Base-by-base conservation (phyloP, 805 yeast genomes). In the Candida incommunis region DNA sequence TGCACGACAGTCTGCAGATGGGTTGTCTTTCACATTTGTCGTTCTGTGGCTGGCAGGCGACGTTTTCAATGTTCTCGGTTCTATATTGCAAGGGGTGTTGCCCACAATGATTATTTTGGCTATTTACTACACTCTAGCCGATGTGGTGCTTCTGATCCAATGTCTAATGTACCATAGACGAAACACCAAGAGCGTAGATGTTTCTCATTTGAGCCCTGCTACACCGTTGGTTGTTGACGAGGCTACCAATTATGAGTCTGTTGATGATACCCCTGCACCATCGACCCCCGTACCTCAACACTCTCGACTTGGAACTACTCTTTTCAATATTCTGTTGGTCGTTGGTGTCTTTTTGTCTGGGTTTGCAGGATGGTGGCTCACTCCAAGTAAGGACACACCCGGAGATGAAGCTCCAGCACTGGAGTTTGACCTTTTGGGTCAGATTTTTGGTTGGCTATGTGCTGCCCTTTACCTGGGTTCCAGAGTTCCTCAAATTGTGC, bases 21-120 rank as follows among this genome's bases (percentile, higher is more conserved):
- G 97, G 3, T 71, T 92, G 18, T 87, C 96, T 4, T 63, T 88
- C 34, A 68, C 83, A 50, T 92, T 92, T 62, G 84, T 92, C 20
- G 73, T 86, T 4, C 69, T 92, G 22, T 92, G 98, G 98, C 69
- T 92, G 22, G 76, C 82, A 1, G 98, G 97, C 41, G 98, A 92
- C 63, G 76, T 90, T 0, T 90, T 92, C 66, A 92, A 92, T 57
- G 90, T 90, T 13, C 61, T 90, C 22, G 98, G 98, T 5, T 88
- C 96, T 1, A 69, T 88, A 3, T 61, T 88, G 52, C 97, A 92
- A 63, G 85, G 87, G 11, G 87, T 90, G 1, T 68, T 92, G 50
- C 95, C 96, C 22, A 92, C 98, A 0, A 92, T 92, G 96, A 80
- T 82, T 48, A 75, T 88, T 3, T 71, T 92, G 46, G 97, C 97